phyloP scores from a whole-genome alignment of 257 asterid genomes.

The Eustoma russellianum region DNA sequence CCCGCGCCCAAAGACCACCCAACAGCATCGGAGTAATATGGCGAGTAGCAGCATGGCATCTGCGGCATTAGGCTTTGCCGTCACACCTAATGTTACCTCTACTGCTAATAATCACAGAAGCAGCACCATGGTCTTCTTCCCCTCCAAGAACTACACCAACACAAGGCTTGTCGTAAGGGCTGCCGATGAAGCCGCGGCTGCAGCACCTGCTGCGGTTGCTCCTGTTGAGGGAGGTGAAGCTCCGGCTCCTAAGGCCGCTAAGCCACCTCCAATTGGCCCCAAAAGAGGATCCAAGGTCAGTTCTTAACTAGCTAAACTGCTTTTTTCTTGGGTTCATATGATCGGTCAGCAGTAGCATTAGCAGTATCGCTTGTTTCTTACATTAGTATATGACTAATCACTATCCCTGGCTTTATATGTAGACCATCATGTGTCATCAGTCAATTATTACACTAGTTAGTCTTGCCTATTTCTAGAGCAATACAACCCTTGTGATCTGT shows the following conservation, averaged over 20 bases:
- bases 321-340: too few species aligned
- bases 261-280: slow-evolving; percentile 90
- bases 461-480: too few species aligned
- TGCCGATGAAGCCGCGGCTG: slow-evolving; percentile 8
- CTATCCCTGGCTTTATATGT: too few species aligned
- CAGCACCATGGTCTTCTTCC: slow-evolving; percentile 25
- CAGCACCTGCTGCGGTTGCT: slow-evolving; percentile 13
- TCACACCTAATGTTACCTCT: slow-evolving; percentile 29
- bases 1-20: background rate
- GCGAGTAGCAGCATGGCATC: slow-evolving; percentile 80
- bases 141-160: slow-evolving; percentile 30
- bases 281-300: slow-evolving; percentile 74
- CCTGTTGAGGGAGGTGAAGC: slow-evolving; percentile 21
- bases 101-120: slow-evolving; percentile 12
- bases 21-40: too few species aligned
- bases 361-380: too few species aligned
- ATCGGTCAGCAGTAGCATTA: too few species aligned
- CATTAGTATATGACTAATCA: too few species aligned
- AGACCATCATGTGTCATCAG: too few species aligned
- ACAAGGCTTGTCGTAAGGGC: slow-evolving; percentile 57
- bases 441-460: too few species aligned
- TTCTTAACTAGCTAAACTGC: background rate
- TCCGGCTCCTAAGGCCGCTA: slow-evolving; percentile 40
- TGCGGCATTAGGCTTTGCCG: slow-evolving; percentile 42
- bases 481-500: too few species aligned